Percentiles rank a stretch among this genome's conserved stretches.
phyloP scores from a whole-genome alignment of 1,284 basidiomycete species.

The Pterula multifida region DNA sequence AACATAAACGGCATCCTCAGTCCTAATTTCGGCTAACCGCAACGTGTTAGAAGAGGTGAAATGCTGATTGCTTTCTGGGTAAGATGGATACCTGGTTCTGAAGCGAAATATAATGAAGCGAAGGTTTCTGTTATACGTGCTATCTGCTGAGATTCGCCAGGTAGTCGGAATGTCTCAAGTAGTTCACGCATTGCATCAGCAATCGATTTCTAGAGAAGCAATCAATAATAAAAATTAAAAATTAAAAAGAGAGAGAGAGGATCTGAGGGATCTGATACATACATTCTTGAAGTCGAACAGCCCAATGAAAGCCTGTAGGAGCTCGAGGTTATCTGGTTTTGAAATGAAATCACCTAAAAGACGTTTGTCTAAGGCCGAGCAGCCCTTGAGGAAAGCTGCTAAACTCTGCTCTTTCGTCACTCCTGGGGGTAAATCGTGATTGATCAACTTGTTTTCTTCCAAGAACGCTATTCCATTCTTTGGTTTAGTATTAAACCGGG shows the following conservation, averaged over 20 bases:
- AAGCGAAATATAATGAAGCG: constrained; percentile 82
- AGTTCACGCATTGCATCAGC: constrained; percentile 94
- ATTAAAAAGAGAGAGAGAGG: constrained; percentile 1
- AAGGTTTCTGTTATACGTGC: constrained; percentile 92
- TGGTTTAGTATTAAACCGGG: constrained; percentile 92
- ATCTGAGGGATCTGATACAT: too few relatives aligned
- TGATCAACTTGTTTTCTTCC: constrained; percentile 81
- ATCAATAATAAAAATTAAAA: constrained; percentile 9
- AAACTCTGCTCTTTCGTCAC: constrained; percentile 48
- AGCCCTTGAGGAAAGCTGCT: constrained; percentile 82
- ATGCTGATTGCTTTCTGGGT: not conserved
- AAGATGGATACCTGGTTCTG: constrained; percentile 54
- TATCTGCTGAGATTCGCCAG: constrained; percentile 95
- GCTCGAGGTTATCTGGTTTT: constrained; percentile 75
- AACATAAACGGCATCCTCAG: constrained; percentile 90
- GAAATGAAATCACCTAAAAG: constrained; percentile 92
- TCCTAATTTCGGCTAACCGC: constrained; percentile 69
- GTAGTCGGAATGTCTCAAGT: constrained; percentile 88
- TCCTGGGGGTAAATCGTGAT: constrained; percentile 46
- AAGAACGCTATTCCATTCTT: constrained; percentile 87
- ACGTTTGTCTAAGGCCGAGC: constrained; percentile 85
- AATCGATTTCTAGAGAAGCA: constrained; percentile 71
- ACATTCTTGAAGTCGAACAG: constrained; percentile 88
- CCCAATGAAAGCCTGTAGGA: constrained; percentile 81
- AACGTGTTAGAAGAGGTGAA: not conserved